These are phyloP conservation scores for Babesia ovata DNA, from an alignment of 169 alveolate species.

Conservation along the genomic window DNA sequence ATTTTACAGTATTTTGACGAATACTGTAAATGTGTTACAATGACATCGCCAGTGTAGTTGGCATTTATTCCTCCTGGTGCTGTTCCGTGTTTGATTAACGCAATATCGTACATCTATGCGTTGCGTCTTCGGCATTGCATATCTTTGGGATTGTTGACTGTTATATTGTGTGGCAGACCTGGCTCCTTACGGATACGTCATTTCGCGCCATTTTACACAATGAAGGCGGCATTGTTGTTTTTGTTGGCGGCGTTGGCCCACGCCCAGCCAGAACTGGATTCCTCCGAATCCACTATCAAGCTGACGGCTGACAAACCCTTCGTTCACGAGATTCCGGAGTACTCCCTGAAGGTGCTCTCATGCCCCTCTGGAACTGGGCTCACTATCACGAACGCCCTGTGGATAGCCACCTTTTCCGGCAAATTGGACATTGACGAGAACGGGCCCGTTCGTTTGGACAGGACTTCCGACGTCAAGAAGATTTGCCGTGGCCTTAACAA, in stretches of 20 bases:
- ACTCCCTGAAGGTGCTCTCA: slow-evolving; percentile 9
- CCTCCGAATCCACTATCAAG: background rate
- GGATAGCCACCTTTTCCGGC: slow-evolving; percentile 27
- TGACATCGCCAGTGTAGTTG: too few species aligned
- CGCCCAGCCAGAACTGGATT: background rate
- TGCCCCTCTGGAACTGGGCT: slow-evolving; percentile 40
- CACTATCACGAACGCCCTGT: slow-evolving; percentile 28
- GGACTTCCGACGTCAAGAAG: slow-evolving; percentile 36
- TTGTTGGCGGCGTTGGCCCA: slow-evolving; percentile 2
- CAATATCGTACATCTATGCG: too few species aligned
- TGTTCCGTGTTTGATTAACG: too few species aligned
- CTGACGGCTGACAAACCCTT: background rate
- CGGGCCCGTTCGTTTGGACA: slow-evolving; percentile 2
- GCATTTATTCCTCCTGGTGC: too few species aligned
- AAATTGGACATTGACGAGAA: background rate
- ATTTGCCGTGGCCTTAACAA: slow-evolving; percentile 52
- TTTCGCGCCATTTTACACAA: background rate
- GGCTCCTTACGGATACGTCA: too few species aligned
- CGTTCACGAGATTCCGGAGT: slow-evolving; percentile 13
- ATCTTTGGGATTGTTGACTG: too few species aligned
- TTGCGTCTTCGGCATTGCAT: too few species aligned
- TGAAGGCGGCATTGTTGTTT: slow-evolving; percentile 6
- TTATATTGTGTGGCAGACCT: too few species aligned
- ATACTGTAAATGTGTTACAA: too few species aligned
- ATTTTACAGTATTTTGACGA: too few species aligned